These are phyloP conservation scores for Chrysoporthe puriensis DNA, from an alignment of 2,329 filamentous ascomycete species.

Conservation along the genomic window DNA sequence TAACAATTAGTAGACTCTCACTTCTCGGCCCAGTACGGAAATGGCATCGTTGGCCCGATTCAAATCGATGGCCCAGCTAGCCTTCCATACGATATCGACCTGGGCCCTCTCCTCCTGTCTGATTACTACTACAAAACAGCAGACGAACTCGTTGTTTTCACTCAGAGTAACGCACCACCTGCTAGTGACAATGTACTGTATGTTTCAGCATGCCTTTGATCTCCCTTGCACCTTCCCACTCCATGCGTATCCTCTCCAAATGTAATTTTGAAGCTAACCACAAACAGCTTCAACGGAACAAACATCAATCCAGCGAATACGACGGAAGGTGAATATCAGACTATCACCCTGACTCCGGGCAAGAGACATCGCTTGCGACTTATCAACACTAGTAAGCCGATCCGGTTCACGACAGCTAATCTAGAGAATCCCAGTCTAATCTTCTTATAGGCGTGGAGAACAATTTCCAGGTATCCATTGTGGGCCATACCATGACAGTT, in stretches of 20 bases:
- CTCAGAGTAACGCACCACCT: conserved; percentile 34
- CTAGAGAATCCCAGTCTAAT: background rate
- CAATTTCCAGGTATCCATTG: conserved; percentile 45
- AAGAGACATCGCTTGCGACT: conserved; percentile 54
- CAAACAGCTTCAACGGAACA: conserved; percentile 46
- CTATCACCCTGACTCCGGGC: conserved; percentile 44
- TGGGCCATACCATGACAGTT: conserved; percentile 53
- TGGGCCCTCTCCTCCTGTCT: conserved; percentile 52
- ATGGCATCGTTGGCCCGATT: conserved; percentile 53
- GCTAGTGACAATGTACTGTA: conserved; percentile 45
- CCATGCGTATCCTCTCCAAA: background rate
- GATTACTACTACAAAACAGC: conserved; percentile 53
- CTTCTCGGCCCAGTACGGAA: conserved; percentile 49
- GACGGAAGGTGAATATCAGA: conserved; percentile 38
- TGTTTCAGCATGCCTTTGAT: background rate
- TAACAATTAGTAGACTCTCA: conserved; percentile 43
- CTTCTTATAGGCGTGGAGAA: conserved; percentile 23
- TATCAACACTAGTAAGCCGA: conserved; percentile 46
- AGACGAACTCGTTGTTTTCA: conserved; percentile 34
- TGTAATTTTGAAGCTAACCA: background rate
- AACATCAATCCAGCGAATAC: conserved; percentile 37
- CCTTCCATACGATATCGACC: conserved; percentile 54
- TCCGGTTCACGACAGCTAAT: background rate
- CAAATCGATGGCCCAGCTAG: conserved; percentile 52
- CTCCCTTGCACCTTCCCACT: background rate